phyloP scores from a whole-genome alignment of 2,329 filamentous ascomycete genomes.

The Myriosclerotinia duriaeana region DNA sequence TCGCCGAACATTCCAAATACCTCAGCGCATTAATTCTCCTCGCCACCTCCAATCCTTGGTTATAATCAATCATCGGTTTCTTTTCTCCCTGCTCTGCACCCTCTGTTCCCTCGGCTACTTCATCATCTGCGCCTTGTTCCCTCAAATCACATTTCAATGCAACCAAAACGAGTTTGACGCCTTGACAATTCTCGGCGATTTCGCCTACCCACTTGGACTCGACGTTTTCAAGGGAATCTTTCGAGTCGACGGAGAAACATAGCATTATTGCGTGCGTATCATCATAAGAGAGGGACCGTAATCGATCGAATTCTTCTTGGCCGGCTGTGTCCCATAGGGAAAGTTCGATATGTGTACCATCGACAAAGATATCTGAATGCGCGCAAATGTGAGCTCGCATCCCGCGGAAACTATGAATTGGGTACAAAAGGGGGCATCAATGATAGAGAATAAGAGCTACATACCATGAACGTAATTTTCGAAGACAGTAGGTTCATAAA shows the following conservation, averaged over 20 bases:
- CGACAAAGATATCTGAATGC: conserved; percentile 89
- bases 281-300: conserved; percentile 92
- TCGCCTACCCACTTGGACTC: conserved; percentile 98
- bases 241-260: conserved; percentile 96
- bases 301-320: conserved; percentile 96
- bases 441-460: conserved; percentile 31
- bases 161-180: conserved; percentile 90
- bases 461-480: conserved; percentile 98
- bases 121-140: conserved; percentile 68
- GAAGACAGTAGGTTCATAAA: conserved; percentile 97
- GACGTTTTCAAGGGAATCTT: conserved; percentile 95
- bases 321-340: conserved; percentile 98
- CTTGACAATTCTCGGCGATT: conserved; percentile 96
- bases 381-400: conserved; percentile 4
- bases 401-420: background rate
- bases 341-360: conserved; percentile 93
- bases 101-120: conserved; percentile 44
- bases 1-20: conserved; percentile 97
- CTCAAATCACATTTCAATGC: conserved; percentile 96
- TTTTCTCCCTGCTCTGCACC: conserved; percentile 54
- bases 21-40: conserved; percentile 87
- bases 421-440: background rate
- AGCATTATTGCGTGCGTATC: conserved; percentile 99
- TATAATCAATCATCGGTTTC: conserved; percentile 80
- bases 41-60: conserved; percentile 86